Base-by-base conservation (phyloP, 225 moss, liverwort and hornwort genomes). In the Physcomitrium patens region DNA sequence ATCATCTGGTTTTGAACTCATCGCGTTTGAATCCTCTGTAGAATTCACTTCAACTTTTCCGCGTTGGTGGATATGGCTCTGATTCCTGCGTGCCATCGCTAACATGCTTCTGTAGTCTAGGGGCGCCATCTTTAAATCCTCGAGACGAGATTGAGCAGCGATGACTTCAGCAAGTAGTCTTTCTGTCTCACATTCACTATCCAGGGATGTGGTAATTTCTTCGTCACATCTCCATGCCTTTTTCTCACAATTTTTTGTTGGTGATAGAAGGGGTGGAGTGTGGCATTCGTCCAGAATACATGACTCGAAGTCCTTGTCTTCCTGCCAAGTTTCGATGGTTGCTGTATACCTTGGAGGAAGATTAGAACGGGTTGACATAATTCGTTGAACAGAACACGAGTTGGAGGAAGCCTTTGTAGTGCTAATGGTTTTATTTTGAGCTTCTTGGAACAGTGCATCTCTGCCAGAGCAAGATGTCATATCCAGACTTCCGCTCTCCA, bases 111-210 rank as follows among this genome's bases (percentile, higher is more conserved):
- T 89, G 27, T 87, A 84, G 79, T 90, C 91, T 24, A 91, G 26
- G 48, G 89, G 84, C 72, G 86, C 85, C 76, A 85, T 56, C 60
- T 89, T 89, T 81, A 93, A 96, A 63, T 90, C 91, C 74, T 93
- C 95, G 46, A 93, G 91, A 55, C 90, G 87, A 72, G 90, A 90
- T 77, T 93, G 93, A 26, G 91, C 90, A 72, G 89, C 87, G 55
- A 81, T 89, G 58, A 91, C 93, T 76, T 96, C 90, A 45, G 91
- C 91, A 77, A 91, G 90, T 12, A 96, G 83, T 76, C 86, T 81
- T n/a, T 84, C 78, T 63, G 95, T 96, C 11, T 84, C 91, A 80
- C 75, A 80, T 72, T 91, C 95, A 74, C 90, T 96, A 47, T 85
- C 91, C 45, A 88, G 27, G 55, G 91, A 89, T n/a, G 90, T 79